A percentile compares a stretch with the other conserved stretches of the same genome.
These are phyloP conservation scores for Ophiostoma ulmi DNA, from an alignment of 2,329 filamentous ascomycete genomes.

Conservation along the genomic window DNA sequence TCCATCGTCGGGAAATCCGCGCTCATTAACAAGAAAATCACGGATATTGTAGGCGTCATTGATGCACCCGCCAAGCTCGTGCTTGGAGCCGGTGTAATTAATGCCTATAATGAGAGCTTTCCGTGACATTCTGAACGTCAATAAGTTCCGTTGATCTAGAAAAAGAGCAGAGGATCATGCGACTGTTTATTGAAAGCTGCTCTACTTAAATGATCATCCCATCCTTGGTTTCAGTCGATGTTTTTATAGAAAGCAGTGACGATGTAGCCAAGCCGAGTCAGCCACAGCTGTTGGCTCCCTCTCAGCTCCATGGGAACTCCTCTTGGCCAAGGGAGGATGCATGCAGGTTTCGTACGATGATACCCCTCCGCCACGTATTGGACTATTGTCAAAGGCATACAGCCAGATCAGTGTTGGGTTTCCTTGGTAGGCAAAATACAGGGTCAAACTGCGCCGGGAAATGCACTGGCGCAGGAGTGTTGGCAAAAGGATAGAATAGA, in stretches of 20 bases:
- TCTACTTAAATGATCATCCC: neutral
- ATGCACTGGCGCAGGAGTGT: neutral
- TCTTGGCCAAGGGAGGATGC: neutral
- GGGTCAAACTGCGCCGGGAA: neutral
- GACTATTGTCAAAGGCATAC: neutral
- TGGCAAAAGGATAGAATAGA: neutral
- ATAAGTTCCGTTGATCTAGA: neutral
- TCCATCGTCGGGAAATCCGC: conserved; percentile 34
- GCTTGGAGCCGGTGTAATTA: conserved; percentile 55
- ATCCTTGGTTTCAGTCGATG: neutral
- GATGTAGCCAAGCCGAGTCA: neutral
- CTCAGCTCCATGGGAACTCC: neutral
- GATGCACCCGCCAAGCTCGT: conserved; percentile 54
- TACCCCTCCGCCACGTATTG: conserved; percentile 3
- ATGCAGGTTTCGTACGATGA: conserved; percentile 6
- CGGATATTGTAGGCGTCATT: conserved; percentile 37
- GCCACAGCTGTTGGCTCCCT: neutral
- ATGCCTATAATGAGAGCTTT: conserved; percentile 45
- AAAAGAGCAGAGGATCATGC: neutral
- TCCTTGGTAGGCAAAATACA: neutral
- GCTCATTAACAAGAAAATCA: conserved; percentile 37
- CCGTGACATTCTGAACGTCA: neutral
- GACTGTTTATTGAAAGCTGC: neutral
- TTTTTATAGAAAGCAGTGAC: neutral
- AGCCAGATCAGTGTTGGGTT: neutral